Evolutionary conservation across 2,329 filamentous ascomycete species (phyloP), one percentile per base, ranked within the genome.

Genomic region (Phaeosphaeriaceae sp.): DNA sequence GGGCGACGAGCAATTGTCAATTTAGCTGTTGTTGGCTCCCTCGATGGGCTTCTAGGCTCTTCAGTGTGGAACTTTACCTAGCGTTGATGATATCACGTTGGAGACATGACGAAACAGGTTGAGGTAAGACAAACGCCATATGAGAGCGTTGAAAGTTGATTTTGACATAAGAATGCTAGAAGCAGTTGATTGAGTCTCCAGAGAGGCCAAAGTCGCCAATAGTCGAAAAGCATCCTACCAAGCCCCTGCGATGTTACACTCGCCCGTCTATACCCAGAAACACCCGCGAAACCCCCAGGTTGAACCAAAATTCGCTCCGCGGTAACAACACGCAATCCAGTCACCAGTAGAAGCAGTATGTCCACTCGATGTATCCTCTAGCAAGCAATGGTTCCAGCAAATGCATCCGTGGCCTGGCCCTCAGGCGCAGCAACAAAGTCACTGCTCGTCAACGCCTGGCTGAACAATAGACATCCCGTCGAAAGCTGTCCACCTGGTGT

Each of bases 391-490:
- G 68, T 75, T 13, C 68, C 68, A n/a, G 69, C 73, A 53, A 61
- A 74, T 21, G 69, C 68, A 25, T 66, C 68, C 1, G 68, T 71
- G 22, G 69, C 78, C 60, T 75, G 65, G 1, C 73, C 74, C 25
- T 57, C 56, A 6, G 66, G 61, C 21, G 73, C 75, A 4, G 44
- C 44, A 11, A 69, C 70, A 54, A 79, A 77, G 47, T 77, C 70
- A 4, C 50, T 50, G n/a, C 56, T 46, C 3, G 48, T 57, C 44
- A 79, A 36, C 40, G 63, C 56, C 19, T 66, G 56, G 11, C 62
- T 70, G 53, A 70, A 81, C 57, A 81, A 61, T 54, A 79, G 53
- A 59, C 79, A 81, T 1, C 66, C 78, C 15, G 71, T 76, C 42
- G 61, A 57, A 11, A 72, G 57, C 22, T 65, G 59, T 1, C 78